Percentiles rank a stretch among this genome's conserved stretches.
Conservation (phyloP, 1,139 yeast species). For the Zhuliangozyma parablackwelliae region DNA sequence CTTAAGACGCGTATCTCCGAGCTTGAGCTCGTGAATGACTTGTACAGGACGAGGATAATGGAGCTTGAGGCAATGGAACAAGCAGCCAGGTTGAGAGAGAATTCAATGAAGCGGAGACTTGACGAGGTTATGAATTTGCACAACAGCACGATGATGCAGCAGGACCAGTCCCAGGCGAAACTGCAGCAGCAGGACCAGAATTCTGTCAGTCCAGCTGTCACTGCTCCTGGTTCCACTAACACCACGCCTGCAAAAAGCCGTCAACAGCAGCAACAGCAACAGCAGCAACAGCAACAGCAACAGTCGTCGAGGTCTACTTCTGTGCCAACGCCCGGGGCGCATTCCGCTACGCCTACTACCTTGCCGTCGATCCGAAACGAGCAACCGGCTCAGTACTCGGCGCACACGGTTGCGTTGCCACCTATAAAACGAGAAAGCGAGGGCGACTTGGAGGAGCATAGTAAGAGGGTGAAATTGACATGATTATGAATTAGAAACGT, state of each 20-base stretch:
- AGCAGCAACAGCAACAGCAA: not conserved
- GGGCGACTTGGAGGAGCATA: conserved; percentile 8
- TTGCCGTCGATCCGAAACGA: conserved; percentile 8
- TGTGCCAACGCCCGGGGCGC: not conserved
- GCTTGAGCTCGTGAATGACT: conserved; percentile 82
- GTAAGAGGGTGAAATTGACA: conserved; percentile 11
- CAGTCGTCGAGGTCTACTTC: not conserved
- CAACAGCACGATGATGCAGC: conserved; percentile 1
- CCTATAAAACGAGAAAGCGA: conserved; percentile 24
- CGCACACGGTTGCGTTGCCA: conserved; percentile 13
- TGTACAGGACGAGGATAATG: conserved; percentile 73
- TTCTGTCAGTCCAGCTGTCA: not conserved
- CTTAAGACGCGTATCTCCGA: conserved; percentile 80
- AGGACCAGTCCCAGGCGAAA: conserved; percentile 2
- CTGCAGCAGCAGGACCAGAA: conserved; percentile 1
- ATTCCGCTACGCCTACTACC: conserved; percentile 2
- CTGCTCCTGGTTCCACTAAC: conserved; percentile 1
- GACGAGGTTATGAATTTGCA: conserved; percentile 38
- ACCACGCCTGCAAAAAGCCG: not conserved
- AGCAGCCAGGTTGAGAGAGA: conserved; percentile 51
- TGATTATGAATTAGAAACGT: not conserved
- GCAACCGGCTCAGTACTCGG: conserved; percentile 1
- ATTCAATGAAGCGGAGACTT: conserved; percentile 43
- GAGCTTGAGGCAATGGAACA: conserved; percentile 75
- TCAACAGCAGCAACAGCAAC: not conserved